Percentiles rank a stretch among this genome's conserved stretches.
phyloP scores from a whole-genome alignment of 2,329 filamentous ascomycete genomes.

The Penicillium fuscoglaucum region DNA sequence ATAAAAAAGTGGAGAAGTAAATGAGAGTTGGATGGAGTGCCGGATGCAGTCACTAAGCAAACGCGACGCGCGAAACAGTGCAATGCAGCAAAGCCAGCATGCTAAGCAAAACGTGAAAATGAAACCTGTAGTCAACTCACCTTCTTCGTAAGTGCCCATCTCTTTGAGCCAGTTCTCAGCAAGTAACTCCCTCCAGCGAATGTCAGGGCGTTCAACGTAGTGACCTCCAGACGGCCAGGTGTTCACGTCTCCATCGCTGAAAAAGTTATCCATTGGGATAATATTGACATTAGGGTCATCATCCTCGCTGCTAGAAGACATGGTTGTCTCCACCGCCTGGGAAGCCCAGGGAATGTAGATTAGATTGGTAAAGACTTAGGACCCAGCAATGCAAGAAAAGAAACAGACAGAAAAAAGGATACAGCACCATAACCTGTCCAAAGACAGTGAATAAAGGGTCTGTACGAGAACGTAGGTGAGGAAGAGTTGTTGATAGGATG shows the following conservation, averaged over 20 bases:
- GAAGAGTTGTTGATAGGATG: background rate
- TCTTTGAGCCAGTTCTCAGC: slow-evolving; percentile 51
- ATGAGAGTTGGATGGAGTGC: background rate
- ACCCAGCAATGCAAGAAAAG: background rate
- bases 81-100: background rate
- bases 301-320: slow-evolving; percentile 13
- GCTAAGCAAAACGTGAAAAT: background rate
- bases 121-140: slow-evolving; percentile 27
- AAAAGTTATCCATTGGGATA: slow-evolving; percentile 35
- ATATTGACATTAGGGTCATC: slow-evolving; percentile 27
- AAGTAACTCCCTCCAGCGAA: slow-evolving; percentile 50
- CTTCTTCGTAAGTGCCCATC: slow-evolving; percentile 39
- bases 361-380: background rate
- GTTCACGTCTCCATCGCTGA: slow-evolving; percentile 41
- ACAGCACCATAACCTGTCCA: background rate
- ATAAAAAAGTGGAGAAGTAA: background rate
- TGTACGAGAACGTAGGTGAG: background rate
- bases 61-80: background rate
- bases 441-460: background rate
- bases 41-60: background rate
- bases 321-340: background rate
- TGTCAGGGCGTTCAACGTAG: slow-evolving; percentile 34
- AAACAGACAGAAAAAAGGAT: background rate
- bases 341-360: slow-evolving; percentile 1
- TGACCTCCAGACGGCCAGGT: slow-evolving; percentile 38